phyloP scores from a whole-genome alignment of 2,329 filamentous ascomycete genomes.

The Ramularia endophylla region DNA sequence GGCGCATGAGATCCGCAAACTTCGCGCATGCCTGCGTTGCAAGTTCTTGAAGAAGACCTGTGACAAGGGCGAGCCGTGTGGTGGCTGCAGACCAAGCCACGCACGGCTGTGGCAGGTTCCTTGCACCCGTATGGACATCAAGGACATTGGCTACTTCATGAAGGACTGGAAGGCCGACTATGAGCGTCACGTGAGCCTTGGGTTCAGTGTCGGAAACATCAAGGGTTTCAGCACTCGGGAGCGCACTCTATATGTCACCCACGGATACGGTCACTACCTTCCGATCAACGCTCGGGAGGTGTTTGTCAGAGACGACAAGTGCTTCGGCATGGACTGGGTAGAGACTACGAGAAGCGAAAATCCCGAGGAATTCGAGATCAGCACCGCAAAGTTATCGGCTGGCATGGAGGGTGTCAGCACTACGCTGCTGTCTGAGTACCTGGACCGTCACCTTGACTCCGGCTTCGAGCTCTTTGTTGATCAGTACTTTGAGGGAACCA shows the following conservation, averaged over 20 bases:
- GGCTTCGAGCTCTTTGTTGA: constrained; percentile 92
- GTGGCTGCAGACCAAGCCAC: constrained; percentile 91
- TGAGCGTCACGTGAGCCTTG: constrained; percentile 78
- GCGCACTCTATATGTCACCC: constrained; percentile 80
- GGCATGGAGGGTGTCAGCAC: constrained; percentile 82
- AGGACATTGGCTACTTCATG: constrained; percentile 98
- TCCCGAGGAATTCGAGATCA: constrained; percentile 75
- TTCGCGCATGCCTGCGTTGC: constrained; percentile 88
- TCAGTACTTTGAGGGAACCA: constrained; percentile 92
- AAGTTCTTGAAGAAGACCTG: constrained; percentile 99
- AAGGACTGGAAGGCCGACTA: constrained; percentile 99
- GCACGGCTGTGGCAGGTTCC: constrained; percentile 95
- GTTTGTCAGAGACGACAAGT: constrained; percentile 84
- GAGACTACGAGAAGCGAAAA: constrained; percentile 63
- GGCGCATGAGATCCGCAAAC: constrained; percentile 92
- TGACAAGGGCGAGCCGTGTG: constrained; percentile 94
- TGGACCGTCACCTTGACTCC: constrained; percentile 89
- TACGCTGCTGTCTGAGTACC: constrained; percentile 78
- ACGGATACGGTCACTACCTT: constrained; percentile 89
- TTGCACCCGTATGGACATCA: constrained; percentile 97
- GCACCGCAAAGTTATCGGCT: constrained; percentile 82
- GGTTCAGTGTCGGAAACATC: constrained; percentile 90
- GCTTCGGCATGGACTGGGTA: constrained; percentile 90
- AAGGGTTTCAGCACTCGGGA: constrained; percentile 68
- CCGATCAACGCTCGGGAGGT: constrained; percentile 93